Percentiles rank a stretch among this genome's conserved stretches.
Evolutionary conservation across 2,329 filamentous ascomycete genomes (phyloP).

Genomic region (Fusarium floridanum): DNA sequence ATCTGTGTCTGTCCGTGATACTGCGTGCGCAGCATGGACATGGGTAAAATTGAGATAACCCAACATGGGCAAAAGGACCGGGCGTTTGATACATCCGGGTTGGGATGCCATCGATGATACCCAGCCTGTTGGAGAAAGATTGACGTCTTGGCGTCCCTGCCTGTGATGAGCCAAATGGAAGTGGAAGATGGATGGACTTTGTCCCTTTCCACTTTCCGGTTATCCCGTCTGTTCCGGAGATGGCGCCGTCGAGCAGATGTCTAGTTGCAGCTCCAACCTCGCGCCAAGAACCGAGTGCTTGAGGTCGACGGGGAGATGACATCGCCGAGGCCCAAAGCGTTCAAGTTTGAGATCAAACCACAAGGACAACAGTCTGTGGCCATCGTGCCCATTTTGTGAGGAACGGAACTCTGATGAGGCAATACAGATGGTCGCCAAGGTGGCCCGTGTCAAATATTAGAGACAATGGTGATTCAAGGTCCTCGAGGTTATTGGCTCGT

Average conservation of each 20-base stretch:
- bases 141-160: constrained; percentile 35
- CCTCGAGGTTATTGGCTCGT: constrained; percentile 36
- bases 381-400: constrained; percentile 5
- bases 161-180: constrained; percentile 9
- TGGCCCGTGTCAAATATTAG: constrained; percentile 38
- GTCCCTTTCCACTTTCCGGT: constrained; percentile 22
- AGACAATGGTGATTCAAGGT: constrained; percentile 40
- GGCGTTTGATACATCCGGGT: constrained; percentile 32
- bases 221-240: constrained; percentile 35
- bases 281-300: constrained; percentile 30
- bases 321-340: not conserved
- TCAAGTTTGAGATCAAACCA: not conserved
- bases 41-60: constrained; percentile 24
- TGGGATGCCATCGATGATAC: constrained; percentile 18
- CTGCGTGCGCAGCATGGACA: constrained; percentile 2
- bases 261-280: constrained; percentile 27
- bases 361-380: not conserved
- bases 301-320: constrained; percentile 11
- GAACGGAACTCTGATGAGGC: constrained; percentile 24
- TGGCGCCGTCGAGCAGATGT: constrained; percentile 17
- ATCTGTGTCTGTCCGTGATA: not conserved
- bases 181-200: constrained; percentile 9
- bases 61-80: constrained; percentile 39
- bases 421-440: constrained; percentile 32
- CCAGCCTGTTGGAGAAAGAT: constrained; percentile 24